Evolutionary conservation across 306 rosid species (phyloP).

Genomic region (Cicer bijugum): DNA sequence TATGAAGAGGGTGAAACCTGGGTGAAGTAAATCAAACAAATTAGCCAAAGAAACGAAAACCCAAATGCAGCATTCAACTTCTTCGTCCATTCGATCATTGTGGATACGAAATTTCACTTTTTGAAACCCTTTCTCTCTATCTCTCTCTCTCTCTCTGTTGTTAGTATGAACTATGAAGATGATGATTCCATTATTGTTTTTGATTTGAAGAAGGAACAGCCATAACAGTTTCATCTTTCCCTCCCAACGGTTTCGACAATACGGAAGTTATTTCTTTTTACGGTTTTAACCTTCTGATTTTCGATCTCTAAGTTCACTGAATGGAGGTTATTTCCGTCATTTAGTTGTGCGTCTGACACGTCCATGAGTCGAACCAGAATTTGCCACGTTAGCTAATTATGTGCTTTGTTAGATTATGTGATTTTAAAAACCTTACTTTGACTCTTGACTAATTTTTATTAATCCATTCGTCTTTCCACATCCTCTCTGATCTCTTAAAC

Average conservation of each 20-base stretch:
- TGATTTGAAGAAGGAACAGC: constrained; percentile 30
- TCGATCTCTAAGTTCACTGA: too few species aligned
- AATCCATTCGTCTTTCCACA: too few species aligned
- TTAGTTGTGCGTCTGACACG: constrained; percentile 43
- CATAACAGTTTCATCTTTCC: constrained; percentile 37
- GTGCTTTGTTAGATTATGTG: neutral
- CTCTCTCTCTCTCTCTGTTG: neutral
- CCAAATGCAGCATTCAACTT: constrained; percentile 67
- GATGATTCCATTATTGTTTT: constrained; percentile 12
- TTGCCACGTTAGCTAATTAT: constrained; percentile 48
- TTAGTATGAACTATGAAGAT: neutral
- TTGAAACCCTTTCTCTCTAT: neutral
- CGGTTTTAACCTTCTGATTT: constrained; percentile 37
- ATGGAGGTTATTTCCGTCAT: constrained; percentile 45
- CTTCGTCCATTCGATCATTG: constrained; percentile 71
- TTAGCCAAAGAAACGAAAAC: constrained; percentile 74
- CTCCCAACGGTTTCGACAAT: constrained; percentile 47
- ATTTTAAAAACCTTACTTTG: neutral
- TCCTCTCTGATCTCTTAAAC: too few species aligned
- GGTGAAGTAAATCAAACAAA: constrained; percentile 89
- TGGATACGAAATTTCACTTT: constrained; percentile 19
- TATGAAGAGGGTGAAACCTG: constrained; percentile 56
- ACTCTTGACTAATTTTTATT: neutral
- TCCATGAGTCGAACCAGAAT: constrained; percentile 45
- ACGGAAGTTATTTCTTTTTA: constrained; percentile 35